Evolutionary conservation across 306 rosid species (phyloP).

Genomic region (Malus fusca): DNA sequence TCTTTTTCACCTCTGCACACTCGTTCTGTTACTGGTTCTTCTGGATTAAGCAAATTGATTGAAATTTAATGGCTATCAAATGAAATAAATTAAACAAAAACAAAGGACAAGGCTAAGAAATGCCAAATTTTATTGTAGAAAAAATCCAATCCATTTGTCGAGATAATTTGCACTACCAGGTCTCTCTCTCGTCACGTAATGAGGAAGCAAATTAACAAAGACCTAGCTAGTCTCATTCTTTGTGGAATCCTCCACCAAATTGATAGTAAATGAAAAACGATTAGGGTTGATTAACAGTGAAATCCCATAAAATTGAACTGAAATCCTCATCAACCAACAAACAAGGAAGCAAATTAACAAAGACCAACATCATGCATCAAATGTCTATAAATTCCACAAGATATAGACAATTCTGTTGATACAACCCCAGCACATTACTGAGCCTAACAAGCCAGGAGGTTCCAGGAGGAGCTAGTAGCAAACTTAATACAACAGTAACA

Average conservation of each 20-base stretch:
- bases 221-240: no score
- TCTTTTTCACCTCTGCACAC: no score
- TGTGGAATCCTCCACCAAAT: not conserved
- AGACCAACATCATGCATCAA: not conserved
- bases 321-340: conserved; percentile 3
- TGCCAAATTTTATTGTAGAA: no score
- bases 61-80: no score
- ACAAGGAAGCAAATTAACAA: not conserved
- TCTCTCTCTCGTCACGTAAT: no score
- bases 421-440: not conserved
- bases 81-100: no score
- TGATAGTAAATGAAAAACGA: not conserved
- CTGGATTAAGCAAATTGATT: no score
- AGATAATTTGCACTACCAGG: no score
- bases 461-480: not conserved
- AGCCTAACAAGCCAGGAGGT: not conserved
- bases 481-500: not conserved
- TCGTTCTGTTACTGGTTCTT: no score
- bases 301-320: not conserved
- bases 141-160: no score
- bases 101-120: no score
- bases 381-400: not conserved
- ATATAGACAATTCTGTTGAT: not conserved
- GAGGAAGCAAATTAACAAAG: no score
- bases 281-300: not conserved